Percentiles rank a stretch among this genome's conserved stretches.
These are phyloP conservation scores for Podila verticillata DNA, from an alignment of 192 early-diverging fungal genomes.

Conservation along the genomic window DNA sequence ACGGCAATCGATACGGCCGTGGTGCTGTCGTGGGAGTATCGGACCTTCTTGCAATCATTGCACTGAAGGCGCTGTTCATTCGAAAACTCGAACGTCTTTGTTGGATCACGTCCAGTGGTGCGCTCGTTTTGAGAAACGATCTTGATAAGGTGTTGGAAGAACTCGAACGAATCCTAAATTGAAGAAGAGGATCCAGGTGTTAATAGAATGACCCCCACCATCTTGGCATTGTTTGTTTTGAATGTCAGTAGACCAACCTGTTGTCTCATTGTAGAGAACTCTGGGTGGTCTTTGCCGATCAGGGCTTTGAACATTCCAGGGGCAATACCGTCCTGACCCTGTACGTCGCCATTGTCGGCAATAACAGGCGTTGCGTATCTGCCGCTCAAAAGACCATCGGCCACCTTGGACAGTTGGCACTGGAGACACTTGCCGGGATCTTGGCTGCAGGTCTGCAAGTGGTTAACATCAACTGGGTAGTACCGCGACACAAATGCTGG, in stretches of 20 bases:
- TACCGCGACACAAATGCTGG: conserved; percentile 77
- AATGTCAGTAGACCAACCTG: conserved; percentile 56
- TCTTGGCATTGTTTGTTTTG: not conserved
- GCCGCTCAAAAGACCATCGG: conserved; percentile 90
- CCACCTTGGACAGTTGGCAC: conserved; percentile 94
- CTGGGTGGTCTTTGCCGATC: conserved; percentile 88
- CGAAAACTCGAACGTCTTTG: conserved; percentile 79
- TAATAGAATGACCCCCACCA: not conserved
- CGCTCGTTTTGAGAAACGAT: conserved; percentile 84
- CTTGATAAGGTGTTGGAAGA: conserved; percentile 82
- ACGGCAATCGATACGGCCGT: conserved; percentile 74
- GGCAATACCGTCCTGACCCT: conserved; percentile 82
- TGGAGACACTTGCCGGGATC: conserved; percentile 81
- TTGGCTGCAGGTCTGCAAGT: conserved; percentile 59
- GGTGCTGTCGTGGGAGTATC: conserved; percentile 69
- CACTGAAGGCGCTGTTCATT: conserved; percentile 91
- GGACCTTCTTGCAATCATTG: conserved; percentile 81
- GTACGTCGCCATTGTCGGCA: conserved; percentile 53
- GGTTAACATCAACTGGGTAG: conserved; percentile 52
- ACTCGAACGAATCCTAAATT: conserved; percentile 88
- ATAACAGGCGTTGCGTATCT: conserved; percentile 76
- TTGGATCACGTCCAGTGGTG: conserved; percentile 71
- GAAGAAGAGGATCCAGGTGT: not conserved
- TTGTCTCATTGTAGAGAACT: conserved; percentile 97
- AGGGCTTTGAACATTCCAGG: conserved; percentile 93